Conservation (phyloP, 2,329 filamentous ascomycete genomes). For the Cladorrhinum sp. region DNA sequence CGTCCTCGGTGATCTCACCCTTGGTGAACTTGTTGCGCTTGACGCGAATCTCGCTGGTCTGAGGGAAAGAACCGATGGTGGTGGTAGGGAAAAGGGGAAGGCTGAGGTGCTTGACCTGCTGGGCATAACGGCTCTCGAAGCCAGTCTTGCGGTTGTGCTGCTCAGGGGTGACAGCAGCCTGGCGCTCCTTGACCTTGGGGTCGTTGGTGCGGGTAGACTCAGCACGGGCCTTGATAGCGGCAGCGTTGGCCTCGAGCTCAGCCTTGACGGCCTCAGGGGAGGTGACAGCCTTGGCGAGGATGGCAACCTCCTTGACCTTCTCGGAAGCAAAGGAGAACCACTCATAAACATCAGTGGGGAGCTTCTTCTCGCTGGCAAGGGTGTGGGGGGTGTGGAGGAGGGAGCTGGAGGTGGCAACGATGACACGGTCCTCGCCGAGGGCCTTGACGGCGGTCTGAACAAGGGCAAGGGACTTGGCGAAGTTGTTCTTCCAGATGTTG, state of each 20-base stretch:
- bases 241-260: conserved; percentile 94
- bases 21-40: conserved; percentile 99
- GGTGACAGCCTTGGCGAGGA: conserved; percentile 96
- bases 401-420: conserved; percentile 94
- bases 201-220: conserved; percentile 95
- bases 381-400: conserved; percentile 99
- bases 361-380: conserved; percentile 96
- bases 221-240: conserved; percentile 86
- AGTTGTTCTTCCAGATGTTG: conserved; percentile 99
- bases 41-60: conserved; percentile 97
- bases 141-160: conserved; percentile 91
- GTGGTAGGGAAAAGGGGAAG: conserved; percentile 98
- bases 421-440: conserved; percentile 95
- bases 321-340: conserved; percentile 99
- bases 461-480: conserved; percentile 88
- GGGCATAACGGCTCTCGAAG: conserved; percentile 79
- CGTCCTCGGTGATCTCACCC: conserved; percentile 83
- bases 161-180: conserved; percentile 76
- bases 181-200: conserved; percentile 93
- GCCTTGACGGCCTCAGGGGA: conserved; percentile 82
- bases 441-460: conserved; percentile 89
- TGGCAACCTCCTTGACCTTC: conserved; percentile 86
- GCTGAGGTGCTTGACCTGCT: conserved; percentile 89
- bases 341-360: conserved; percentile 86
- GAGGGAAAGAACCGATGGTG: conserved; percentile 98